Conservation (phyloP, 306 rosid species). For the Senna siamea region DNA sequence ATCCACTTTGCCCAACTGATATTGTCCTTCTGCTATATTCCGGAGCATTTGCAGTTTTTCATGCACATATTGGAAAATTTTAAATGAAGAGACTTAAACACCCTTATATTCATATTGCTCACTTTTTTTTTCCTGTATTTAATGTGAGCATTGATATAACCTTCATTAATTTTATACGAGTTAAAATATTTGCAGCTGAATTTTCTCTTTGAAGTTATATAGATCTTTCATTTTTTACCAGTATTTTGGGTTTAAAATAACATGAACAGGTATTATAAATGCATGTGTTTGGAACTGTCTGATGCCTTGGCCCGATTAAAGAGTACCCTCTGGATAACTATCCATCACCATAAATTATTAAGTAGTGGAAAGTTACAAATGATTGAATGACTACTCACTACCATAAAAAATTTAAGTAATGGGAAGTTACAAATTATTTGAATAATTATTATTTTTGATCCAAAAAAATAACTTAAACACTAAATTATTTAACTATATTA, state of each 20-base stretch:
- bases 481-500: neutral
- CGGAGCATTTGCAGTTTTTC: neutral
- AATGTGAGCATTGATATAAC: neutral
- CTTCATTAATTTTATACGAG: neutral
- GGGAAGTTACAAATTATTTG: neutral
- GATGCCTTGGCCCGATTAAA: neutral
- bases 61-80: conserved; percentile 9
- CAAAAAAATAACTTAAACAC: neutral
- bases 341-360: neutral
- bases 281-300: neutral
- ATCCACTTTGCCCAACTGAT: neutral
- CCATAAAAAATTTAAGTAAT: neutral
- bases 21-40: neutral
- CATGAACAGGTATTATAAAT: neutral
- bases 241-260: neutral
- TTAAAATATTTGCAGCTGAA: neutral
- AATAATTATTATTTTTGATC: neutral
- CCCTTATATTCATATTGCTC: conserved; percentile 8
- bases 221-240: neutral
- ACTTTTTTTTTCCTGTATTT: neutral
- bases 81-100: conserved; percentile 15
- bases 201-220: neutral
- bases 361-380: neutral
- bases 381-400: too few species aligned
- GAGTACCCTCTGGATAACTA: neutral